phyloP scores from a whole-genome alignment of 2,329 filamentous ascomycete genomes.

The Cytospora schulzeri region DNA sequence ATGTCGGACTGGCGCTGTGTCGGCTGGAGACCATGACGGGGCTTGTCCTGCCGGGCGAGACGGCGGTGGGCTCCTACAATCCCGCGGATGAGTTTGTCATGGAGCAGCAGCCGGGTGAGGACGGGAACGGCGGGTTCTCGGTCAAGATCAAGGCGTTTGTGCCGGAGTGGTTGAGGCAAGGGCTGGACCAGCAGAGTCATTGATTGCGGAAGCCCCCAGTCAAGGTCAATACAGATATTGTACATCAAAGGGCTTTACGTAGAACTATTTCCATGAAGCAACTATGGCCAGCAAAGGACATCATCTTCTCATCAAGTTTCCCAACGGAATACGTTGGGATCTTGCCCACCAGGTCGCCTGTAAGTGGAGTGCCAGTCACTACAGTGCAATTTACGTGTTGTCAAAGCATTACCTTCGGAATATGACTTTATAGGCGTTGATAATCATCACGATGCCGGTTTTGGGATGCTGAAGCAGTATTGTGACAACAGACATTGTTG shows the following conservation, averaged over 20 bases:
- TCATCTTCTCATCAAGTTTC: neutral
- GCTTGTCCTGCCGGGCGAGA: slow-evolving; percentile 68
- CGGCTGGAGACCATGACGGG: slow-evolving; percentile 90
- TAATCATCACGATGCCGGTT: neutral
- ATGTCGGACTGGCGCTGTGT: slow-evolving; percentile 84
- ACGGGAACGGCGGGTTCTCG: slow-evolving; percentile 47
- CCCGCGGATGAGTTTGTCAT: slow-evolving; percentile 65
- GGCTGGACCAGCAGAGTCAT: slow-evolving; percentile 38
- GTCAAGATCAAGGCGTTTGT: slow-evolving; percentile 78
- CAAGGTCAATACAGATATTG: neutral
- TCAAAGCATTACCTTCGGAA: too few species aligned
- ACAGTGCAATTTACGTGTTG: neutral
- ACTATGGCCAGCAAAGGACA: neutral
- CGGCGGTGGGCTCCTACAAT: slow-evolving; percentile 63
- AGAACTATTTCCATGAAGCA: neutral
- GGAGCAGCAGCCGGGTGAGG: slow-evolving; percentile 43
- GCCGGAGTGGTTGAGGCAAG: slow-evolving; percentile 68
- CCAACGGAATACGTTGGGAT: neutral
- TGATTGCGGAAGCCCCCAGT: slow-evolving; percentile 21
- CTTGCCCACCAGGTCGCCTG: neutral
- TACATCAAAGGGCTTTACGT: neutral
- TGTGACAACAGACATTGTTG: neutral
- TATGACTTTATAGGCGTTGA: too few species aligned
- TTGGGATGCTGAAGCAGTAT: neutral
- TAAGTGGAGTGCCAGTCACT: neutral